Evolutionary conservation across 768 basidiomycete species (phyloP), one percentile per base, ranked within the genome.

Genomic region (Tephrocybe sp.): DNA sequence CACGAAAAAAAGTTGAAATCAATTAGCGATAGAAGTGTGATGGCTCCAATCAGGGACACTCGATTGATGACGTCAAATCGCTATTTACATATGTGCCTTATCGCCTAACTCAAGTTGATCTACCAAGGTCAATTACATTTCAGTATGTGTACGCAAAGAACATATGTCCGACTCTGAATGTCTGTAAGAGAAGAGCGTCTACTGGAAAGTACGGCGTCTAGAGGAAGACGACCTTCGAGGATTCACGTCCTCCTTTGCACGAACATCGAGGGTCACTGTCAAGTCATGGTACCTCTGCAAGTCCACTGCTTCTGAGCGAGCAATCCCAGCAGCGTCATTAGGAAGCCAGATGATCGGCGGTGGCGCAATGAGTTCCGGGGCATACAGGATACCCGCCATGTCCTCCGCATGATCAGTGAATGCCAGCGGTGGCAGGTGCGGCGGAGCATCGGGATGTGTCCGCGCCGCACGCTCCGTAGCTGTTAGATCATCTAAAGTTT

Each of bases 321-420:
- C 87, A 13, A 90, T 82, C 19, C 86, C 86, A 13, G 84, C 82
- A 9, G 76, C 75, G 63, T 91, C 89, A 63, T 87, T 85, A 1
- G 87, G 87, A n/a, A 92, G 73, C 90, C 90, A 92, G 43, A 93
- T 87, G 51, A 87, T 82, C 1, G 89, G 89, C 16, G 78, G 71
- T 15, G 89, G 87, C 11, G 87, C 87, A 54, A 89, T 77, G 32
- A 92, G 74, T 64, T 89, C 89, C 1, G 89, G 87, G 4, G 90
- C 87, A 61, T 92, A 93, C 31, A 93, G 69, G 47, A 92, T 82
- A 13, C 84, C 83, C 5, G 80, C 78, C 79, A 87, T 84, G 58
- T 89, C 85, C 59, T 87, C 84, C 12, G 86, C 84, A 55, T 89
- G 87, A 64, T 89, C 87, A 1, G 80, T 75, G 58, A 90, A 88